Conservation (phyloP, 2,329 filamentous ascomycete genomes). For the Simplicillium sp. region DNA sequence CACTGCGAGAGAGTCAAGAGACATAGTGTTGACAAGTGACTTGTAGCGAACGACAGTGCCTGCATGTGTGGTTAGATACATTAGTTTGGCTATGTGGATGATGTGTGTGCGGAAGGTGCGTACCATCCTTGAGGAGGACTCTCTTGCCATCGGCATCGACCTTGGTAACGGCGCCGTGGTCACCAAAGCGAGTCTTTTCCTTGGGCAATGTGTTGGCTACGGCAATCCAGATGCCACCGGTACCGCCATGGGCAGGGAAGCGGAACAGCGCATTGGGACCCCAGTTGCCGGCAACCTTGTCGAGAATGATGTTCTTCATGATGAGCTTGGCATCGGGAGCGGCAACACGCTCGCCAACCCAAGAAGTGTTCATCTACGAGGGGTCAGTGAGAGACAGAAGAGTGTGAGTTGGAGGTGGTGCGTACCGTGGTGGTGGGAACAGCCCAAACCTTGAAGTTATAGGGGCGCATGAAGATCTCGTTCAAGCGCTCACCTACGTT, state of each 20-base stretch:
- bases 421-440: slow-evolving; percentile 95
- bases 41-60: slow-evolving; percentile 85
- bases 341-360: slow-evolving; percentile 97
- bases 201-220: slow-evolving; percentile 88
- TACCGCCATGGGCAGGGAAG: slow-evolving; percentile 92
- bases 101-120: too few species aligned
- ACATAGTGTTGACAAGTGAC: slow-evolving; percentile 91
- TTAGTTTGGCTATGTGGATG: slow-evolving; percentile 72
- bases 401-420: too few species aligned
- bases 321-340: slow-evolving; percentile 92
- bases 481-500: slow-evolving; percentile 85
- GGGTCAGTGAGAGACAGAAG: too few species aligned
- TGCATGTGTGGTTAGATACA: too few species aligned
- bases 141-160: slow-evolving; percentile 80
- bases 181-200: slow-evolving; percentile 85
- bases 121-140: too few species aligned
- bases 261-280: slow-evolving; percentile 97
- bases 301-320: slow-evolving; percentile 87
- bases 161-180: slow-evolving; percentile 73
- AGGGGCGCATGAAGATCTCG: slow-evolving; percentile 96
- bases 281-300: slow-evolving; percentile 96
- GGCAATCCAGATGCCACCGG: slow-evolving; percentile 97
- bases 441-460: slow-evolving; percentile 99
- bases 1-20: slow-evolving; percentile 80
- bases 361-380: slow-evolving; percentile 99